A percentile compares a stretch with the other conserved stretches of the same genome.
These are phyloP conservation scores for Paramecium bursaria DNA, from an alignment of 73 alveolate species.

Conservation along the genomic window DNA sequence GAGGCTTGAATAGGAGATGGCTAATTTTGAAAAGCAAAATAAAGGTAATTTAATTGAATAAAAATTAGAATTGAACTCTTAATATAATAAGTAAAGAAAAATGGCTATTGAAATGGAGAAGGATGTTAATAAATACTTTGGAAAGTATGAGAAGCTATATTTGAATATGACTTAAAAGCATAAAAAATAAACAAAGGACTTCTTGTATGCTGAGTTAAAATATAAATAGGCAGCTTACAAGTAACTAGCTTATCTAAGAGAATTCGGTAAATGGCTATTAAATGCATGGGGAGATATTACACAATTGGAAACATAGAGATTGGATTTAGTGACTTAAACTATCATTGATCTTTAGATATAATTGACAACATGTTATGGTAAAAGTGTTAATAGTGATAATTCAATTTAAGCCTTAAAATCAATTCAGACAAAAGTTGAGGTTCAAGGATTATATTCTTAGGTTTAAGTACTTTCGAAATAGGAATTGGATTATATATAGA, in stretches of 20 bases:
- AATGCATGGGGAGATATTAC: constrained; percentile 35
- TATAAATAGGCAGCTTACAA: constrained; percentile 9
- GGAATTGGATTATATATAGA: constrained; percentile 20
- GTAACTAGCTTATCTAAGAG: constrained; percentile 15
- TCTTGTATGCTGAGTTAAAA: constrained; percentile 48
- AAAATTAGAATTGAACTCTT: not conserved
- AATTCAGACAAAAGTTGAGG: constrained; percentile 6
- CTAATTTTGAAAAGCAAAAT: constrained; percentile 30
- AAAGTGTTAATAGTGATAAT: not conserved
- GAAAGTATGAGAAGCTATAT: constrained; percentile 22
- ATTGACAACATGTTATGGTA: constrained; percentile 25
- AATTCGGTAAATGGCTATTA: constrained; percentile 43
- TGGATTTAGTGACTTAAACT: constrained; percentile 29
- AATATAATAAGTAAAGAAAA: constrained; percentile 24
- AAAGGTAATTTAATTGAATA: constrained; percentile 11
- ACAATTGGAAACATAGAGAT: constrained; percentile 8
- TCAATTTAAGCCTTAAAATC: constrained; percentile 1
- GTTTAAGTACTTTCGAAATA: constrained; percentile 8
- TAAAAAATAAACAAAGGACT: constrained; percentile 24
- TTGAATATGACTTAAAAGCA: not conserved
- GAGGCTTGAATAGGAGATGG: constrained; percentile 56
- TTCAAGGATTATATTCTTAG: constrained; percentile 5
- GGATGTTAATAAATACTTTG: constrained; percentile 28
- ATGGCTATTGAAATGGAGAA: constrained; percentile 17
- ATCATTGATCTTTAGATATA: constrained; percentile 11